phyloP scores from a whole-genome alignment of 2,329 filamentous ascomycete species.

The Fusarium secorum region DNA sequence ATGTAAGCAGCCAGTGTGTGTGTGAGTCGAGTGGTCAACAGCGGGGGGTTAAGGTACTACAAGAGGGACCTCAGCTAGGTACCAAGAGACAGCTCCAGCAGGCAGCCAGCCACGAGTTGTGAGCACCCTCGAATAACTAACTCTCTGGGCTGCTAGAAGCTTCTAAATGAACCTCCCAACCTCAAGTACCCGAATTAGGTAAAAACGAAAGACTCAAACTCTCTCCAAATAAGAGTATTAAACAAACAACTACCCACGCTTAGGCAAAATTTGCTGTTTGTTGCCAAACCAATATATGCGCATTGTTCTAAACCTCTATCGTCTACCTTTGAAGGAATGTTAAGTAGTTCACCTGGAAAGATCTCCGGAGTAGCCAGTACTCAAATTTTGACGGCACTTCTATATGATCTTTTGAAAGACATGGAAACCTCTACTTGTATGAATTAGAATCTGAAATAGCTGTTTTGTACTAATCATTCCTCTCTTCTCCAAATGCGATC shows the following conservation, averaged over 20 bases:
- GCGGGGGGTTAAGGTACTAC: slow-evolving; percentile 22
- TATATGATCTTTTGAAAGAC: background rate
- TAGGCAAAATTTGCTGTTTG: background rate
- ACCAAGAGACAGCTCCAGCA: background rate
- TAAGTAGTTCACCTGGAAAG: background rate
- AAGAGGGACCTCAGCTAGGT: background rate
- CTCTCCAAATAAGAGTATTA: background rate
- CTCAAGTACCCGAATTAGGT: background rate
- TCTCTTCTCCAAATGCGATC: background rate
- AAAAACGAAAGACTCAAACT: background rate
- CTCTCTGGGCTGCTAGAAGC: slow-evolving; percentile 9
- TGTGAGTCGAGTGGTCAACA: background rate
- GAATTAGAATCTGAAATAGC: background rate
- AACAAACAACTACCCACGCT: background rate
- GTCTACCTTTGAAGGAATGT: background rate
- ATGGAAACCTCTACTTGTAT: background rate
- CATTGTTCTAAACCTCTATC: background rate
- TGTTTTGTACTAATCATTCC: background rate
- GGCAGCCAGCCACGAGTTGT: slow-evolving; percentile 13
- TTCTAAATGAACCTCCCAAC: background rate
- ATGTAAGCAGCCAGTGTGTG: slow-evolving; percentile 27
- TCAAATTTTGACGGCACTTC: no score
- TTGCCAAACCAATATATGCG: background rate
- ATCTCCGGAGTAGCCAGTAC: no score
- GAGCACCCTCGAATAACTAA: background rate